These are phyloP conservation scores for Trichoderma sp. DNA, from an alignment of 2,329 filamentous ascomycete species.

Conservation along the genomic window DNA sequence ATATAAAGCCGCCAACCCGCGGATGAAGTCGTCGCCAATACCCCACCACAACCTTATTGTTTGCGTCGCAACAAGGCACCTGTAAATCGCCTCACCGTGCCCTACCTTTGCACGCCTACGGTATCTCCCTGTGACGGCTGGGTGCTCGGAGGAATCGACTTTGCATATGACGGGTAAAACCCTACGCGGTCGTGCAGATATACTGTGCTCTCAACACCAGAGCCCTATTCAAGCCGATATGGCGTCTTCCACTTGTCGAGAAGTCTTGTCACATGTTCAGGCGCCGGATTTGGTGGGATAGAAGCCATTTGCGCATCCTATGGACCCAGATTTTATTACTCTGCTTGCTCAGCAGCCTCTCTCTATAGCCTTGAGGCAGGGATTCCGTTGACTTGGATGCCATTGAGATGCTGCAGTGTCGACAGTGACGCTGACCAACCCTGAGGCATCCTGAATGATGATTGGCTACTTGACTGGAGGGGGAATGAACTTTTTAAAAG, in stretches of 20 bases:
- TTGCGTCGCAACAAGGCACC: neutral
- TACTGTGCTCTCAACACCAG: neutral
- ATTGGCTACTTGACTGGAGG: neutral
- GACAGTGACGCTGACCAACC: neutral
- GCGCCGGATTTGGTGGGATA: neutral
- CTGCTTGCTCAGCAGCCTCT: neutral
- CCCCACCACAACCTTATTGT: neutral
- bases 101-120: neutral
- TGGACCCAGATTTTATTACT: neutral
- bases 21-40: neutral
- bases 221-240: neutral
- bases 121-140: neutral
- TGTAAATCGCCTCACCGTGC: conserved; percentile 7
- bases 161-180: neutral
- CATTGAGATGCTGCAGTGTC: neutral
- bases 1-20: neutral
- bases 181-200: neutral
- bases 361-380: neutral
- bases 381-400: neutral
- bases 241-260: neutral
- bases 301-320: neutral
- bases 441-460: neutral
- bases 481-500: neutral
- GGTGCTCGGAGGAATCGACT: neutral
- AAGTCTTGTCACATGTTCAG: neutral